Base-by-base conservation (phyloP, 345 rosid species). In the Moringa oleifera region DNA sequence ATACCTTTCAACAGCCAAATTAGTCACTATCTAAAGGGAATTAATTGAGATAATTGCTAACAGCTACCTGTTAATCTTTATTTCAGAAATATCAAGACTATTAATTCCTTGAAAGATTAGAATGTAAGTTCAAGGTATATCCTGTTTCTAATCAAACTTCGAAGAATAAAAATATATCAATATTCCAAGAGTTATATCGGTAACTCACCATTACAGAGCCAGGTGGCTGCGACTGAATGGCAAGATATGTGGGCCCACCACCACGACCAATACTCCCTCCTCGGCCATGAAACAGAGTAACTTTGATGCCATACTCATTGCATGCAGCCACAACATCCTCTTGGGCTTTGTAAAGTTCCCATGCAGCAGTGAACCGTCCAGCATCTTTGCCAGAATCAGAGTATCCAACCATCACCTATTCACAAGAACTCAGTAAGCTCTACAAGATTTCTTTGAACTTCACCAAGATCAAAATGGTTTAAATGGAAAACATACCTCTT, bases 211-310 rank as follows among this genome's bases (percentile, higher is more conserved):
- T 90, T 51, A 93, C 90, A 64, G 98, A 93, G 74, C 98, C 98
- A 18, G 98, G 98, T 10, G 96, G 96, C 67, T 93, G 98, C 72
- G 98, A 93, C 53, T 93, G 98, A 66, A 93, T 93, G 53, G 98
- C 96, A 16, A 93, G 93, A 73, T 93, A 88, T 20, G 97, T 93
- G 11, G 97, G 97, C 61, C 97, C 98, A 66, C 98, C 98, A 60
- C 97, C 98, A 65, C 97, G 98, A 57, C 97, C 97, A 52, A 93
- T 88, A 71, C 97, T 93, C 66, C 97, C 97, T 65, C 98, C 98
- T 65, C 97, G 91, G 18, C 98, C 98, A 79, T 93, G 98, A 79
- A 93, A 93, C 53, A 90, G 81, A 47, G 97, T 90, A 58, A 93
- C 85, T 77, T 90, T 90, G 47, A 93, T 85, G 45, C 96, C 96